Evolutionary conservation across 805 yeast species (phyloP), one percentile per base, ranked within the genome.

Genomic region (Candida maltosa): DNA sequence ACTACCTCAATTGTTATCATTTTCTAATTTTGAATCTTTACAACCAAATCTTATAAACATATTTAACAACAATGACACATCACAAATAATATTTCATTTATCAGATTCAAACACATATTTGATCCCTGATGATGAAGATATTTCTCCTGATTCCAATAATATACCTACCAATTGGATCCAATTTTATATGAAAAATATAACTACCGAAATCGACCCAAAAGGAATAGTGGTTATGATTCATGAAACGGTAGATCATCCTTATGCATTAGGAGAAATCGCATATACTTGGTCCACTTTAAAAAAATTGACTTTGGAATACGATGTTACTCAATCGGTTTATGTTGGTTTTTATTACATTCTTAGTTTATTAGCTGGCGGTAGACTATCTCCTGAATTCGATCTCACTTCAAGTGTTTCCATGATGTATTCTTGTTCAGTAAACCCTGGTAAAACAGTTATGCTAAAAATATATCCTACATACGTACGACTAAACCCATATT

Each of bases 101-200:
- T 15, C 19, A 16, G 34, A 31, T 17, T 4, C 23, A 5, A 19
- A 31, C 3, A 15, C n/a, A n/a, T 31, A 31, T 17, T 16, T 29
- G 8, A 19, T 29, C 14, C 15, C 31, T 4, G 30, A 27, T 17
- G n/a, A 6, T n/a, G 20, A 27, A 4, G 17, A 16, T 16, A 4
- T 4, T 4, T 5, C 19, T 7, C 7, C 9, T 16, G 6, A 12
- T n/a, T 9, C 11, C 5, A 4, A 10, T 29, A 23, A 9, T 10
- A 37, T 34, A 7, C 42, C 42, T 9, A n/a, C 12, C 14, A 15
- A 32, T 16, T 38, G 42, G 42, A 18, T 34, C 6, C 35, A 38
- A 28, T 17, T 35, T n/a, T 11, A 21, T 5, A 25, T 17, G 20
- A 14, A n/a, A 5, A 25, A 37, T 25, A 18, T 32, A n/a, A 24